Evolutionary conservation across 345 rosid species (phyloP).

Genomic region (Carallia brachiata): DNA sequence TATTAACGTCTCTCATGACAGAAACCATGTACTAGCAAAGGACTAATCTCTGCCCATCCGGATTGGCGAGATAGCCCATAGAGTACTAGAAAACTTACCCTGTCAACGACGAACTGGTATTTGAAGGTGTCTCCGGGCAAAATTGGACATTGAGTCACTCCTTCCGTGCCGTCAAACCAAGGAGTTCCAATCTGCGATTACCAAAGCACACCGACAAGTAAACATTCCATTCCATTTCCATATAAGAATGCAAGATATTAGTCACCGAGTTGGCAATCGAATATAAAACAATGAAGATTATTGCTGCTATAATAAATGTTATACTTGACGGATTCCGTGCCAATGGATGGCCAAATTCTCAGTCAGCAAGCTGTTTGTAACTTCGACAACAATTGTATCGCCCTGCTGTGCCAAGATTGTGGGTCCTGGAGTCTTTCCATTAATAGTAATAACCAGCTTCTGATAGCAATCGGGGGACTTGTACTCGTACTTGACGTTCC

Average conservation of each 20-base stretch:
- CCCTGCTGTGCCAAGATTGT: conserved; percentile 57
- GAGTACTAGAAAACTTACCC: conserved; percentile 33
- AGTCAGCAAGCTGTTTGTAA: conserved; percentile 54
- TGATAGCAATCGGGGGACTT: conserved; percentile 58
- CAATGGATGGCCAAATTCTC: conserved; percentile 70
- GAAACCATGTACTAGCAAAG: too few relatives aligned
- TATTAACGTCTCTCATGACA: neutral
- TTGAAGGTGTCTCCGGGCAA: conserved; percentile 64
- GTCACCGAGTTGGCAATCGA: too few relatives aligned
- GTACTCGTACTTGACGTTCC: conserved; percentile 70
- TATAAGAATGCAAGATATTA: too few relatives aligned
- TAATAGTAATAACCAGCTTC: conserved; percentile 63
- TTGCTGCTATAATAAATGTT: neutral
- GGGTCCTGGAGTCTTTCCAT: conserved; percentile 65
- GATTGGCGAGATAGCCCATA: neutral
- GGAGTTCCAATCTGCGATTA: conserved; percentile 54
- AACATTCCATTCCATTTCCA: too few relatives aligned
- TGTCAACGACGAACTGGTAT: conserved; percentile 63
- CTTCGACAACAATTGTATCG: conserved; percentile 66
- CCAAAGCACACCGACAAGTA: neutral
- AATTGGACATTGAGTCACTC: conserved; percentile 72
- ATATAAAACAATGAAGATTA: too few relatives aligned
- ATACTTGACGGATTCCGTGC: conserved; percentile 80
- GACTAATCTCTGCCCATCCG: too few relatives aligned
- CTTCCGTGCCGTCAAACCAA: conserved; percentile 75